Base-by-base conservation (phyloP, 2,329 filamentous ascomycete species). In the Fusarium sublunatum region DNA sequence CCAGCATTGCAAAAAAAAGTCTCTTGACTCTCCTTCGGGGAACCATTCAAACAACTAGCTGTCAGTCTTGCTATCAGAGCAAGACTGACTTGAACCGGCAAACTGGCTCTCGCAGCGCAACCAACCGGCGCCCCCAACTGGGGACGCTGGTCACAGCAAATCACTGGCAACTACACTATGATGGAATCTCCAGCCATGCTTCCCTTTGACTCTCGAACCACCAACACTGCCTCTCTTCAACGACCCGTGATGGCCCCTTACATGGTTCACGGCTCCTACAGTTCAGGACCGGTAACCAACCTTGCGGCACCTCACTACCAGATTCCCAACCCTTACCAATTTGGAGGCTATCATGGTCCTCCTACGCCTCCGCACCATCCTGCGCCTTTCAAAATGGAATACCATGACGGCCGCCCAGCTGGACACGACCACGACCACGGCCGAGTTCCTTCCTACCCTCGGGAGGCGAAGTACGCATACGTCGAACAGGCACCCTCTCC, bases 131-230 rank as follows among this genome's bases (percentile, higher is more conserved):
- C 77, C 64, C 76, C 79, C 49, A 77, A 75, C 75, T 88, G 86
- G 86, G 81, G 78, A 68, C 83, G 83, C 66, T 86, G 83, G 82
- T 75, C 80, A 64, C 74, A 81, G 57, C 83, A 85, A 38, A 79
- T 84, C 40, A 76, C 74, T 12, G 67, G 73, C 44, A 81, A 82
- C 34, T 85, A 83, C 67, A 61, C 71, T 57, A 78, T 83, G 72
- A 81, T 86, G 77, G 81, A 82, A 43, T 68, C 76, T 25, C 75
- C 78, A 15, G 70, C 74, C 24, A 76, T 85, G 64, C 75, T 86
- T 64, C 76, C 78, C 7, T 87, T 84, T 73, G 81, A 84, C 68
- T 75, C 80, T 8, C 78, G 80, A 61, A 60, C 75, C 10, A 68
- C 74, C 41, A 70, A 72, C 40, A 61, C 78, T 44, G 71, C 76